Percentiles rank a stretch among this genome's conserved stretches.
Conservation (phyloP, 768 basidiomycete genomes). For the Artomyces pyxidatus region DNA sequence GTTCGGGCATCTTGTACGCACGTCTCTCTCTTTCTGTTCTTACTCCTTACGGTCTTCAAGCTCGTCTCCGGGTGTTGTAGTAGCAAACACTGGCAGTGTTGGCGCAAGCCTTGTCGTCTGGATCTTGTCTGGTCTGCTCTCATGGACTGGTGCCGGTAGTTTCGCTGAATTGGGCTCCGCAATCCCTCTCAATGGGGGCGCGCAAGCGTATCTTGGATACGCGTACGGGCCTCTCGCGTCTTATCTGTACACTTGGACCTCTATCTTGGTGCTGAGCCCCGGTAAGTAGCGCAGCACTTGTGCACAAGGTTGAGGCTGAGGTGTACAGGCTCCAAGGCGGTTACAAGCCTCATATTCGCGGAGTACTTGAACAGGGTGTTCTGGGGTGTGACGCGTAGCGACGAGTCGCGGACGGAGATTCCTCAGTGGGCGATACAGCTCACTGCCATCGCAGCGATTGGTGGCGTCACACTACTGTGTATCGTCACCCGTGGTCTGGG, state of each 20-base stretch:
- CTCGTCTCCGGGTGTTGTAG: constrained; percentile 87
- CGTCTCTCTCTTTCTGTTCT: constrained; percentile 1
- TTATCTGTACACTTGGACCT: constrained; percentile 93
- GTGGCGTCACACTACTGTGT: constrained; percentile 66
- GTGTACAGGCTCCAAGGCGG: constrained; percentile 59
- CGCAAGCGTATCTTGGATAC: constrained; percentile 81
- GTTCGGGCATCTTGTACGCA: constrained; percentile 90
- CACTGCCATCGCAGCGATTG: constrained; percentile 66
- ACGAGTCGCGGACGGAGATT: constrained; percentile 68
- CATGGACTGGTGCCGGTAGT: constrained; percentile 94
- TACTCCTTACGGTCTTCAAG: constrained; percentile 29
- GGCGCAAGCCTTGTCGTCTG: constrained; percentile 89
- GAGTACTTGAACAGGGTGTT: constrained; percentile 91
- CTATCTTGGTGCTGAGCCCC: constrained; percentile 19
- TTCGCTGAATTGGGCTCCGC: constrained; percentile 89
- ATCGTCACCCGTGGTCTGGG: constrained; percentile 72
- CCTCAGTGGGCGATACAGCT: constrained; percentile 91
- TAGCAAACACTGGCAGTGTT: constrained; percentile 82
- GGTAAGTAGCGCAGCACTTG: constrained; percentile 1
- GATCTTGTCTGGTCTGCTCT: constrained; percentile 74
- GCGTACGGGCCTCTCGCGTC: constrained; percentile 82
- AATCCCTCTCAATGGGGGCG: constrained; percentile 63
- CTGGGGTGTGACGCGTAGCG: constrained; percentile 61
- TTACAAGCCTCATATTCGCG: constrained; percentile 81
- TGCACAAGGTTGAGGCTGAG: constrained; percentile 1